Conservation (phyloP, 768 basidiomycete genomes). For the Lyophyllum atratum region DNA sequence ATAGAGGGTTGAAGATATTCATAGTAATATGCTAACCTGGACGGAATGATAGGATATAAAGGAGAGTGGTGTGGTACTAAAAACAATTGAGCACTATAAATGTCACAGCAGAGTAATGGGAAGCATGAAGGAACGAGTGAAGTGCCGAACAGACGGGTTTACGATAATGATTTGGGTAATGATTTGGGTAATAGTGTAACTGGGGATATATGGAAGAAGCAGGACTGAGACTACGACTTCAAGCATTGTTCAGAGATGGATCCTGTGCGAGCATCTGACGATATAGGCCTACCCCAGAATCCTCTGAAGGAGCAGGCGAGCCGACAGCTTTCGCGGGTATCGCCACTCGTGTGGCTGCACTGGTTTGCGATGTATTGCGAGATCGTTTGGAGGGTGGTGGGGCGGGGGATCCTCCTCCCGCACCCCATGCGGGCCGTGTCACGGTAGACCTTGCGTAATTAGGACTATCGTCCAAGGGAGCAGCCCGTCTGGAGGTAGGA, state of each 20-base stretch:
- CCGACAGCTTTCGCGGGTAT: constrained; percentile 46
- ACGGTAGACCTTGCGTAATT: constrained; percentile 71
- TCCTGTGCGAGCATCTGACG: constrained; percentile 80
- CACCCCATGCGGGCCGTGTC: constrained; percentile 75
- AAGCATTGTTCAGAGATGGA: constrained; percentile 57
- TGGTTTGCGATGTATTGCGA: constrained; percentile 75
- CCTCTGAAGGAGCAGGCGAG: constrained; percentile 78
- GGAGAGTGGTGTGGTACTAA: constrained; percentile 16
- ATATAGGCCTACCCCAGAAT: constrained; percentile 84
- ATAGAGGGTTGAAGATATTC: constrained; percentile 14
- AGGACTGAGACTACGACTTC: constrained; percentile 24
- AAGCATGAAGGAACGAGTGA: constrained; percentile 14
- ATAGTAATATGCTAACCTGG: constrained; percentile 16
- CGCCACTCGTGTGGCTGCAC: constrained; percentile 51
- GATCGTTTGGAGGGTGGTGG: constrained; percentile 54
- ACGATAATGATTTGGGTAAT: constrained; percentile 21
- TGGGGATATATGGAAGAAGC: constrained; percentile 21
- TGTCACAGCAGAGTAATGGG: constrained; percentile 16
- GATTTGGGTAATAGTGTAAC: constrained; percentile 20
- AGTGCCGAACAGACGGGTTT: constrained; percentile 20
- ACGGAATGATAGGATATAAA: constrained; percentile 19
- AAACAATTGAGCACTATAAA: constrained; percentile 20
- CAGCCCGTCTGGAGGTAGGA: constrained; percentile 44
- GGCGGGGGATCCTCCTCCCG: constrained; percentile 51
- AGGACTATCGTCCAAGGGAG: constrained; percentile 63